Evolutionary conservation across 169 alveolate species (phyloP).

Genomic region (Eimeria sp.): DNA sequence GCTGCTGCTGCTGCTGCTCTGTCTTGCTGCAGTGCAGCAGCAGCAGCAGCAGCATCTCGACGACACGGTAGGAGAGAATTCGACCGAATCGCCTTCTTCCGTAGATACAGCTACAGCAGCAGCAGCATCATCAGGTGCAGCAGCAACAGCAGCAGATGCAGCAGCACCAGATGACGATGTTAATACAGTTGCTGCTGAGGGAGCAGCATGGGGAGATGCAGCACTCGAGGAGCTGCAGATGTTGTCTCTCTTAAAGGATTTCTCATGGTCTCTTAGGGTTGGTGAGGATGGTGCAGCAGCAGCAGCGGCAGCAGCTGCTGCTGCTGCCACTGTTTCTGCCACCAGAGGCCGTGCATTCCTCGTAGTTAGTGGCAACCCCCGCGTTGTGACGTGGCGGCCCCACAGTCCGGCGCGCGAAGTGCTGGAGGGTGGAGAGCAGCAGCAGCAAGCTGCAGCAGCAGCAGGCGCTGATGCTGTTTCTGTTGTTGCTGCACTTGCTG

Average conservation of each 20-base stretch:
- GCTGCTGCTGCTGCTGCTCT: not conserved
- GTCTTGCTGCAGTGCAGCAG: too few species aligned
- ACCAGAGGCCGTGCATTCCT: constrained; percentile 3
- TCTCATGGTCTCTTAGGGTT: constrained; percentile 22
- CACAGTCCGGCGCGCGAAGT: not conserved
- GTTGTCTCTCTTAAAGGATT: constrained; percentile 20
- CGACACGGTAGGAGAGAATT: too few species aligned
- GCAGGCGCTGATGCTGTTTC: too few species aligned
- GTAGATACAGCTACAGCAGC: too few species aligned
- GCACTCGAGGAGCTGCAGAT: constrained; percentile 54
- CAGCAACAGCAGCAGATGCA: constrained; percentile 30
- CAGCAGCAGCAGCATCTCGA: too few species aligned
- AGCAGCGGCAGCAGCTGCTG: constrained; percentile 4
- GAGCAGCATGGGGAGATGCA: constrained; percentile 59
- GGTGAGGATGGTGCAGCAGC: too few species aligned
- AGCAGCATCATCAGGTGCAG: too few species aligned
- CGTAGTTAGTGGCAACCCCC: constrained; percentile 17
- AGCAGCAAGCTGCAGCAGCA: too few species aligned
- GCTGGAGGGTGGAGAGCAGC: not conserved
- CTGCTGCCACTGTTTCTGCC: constrained; percentile 13
- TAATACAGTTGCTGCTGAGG: constrained; percentile 16
- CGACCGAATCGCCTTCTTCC: too few species aligned
- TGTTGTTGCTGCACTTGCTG: too few species aligned
- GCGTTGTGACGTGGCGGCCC: constrained; percentile 53
- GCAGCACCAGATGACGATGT: not conserved